Evolutionary conservation across 2,329 filamentous ascomycete species (phyloP), one percentile per base, ranked within the genome.

Genomic region (Dendrostoma leiphaemia): DNA sequence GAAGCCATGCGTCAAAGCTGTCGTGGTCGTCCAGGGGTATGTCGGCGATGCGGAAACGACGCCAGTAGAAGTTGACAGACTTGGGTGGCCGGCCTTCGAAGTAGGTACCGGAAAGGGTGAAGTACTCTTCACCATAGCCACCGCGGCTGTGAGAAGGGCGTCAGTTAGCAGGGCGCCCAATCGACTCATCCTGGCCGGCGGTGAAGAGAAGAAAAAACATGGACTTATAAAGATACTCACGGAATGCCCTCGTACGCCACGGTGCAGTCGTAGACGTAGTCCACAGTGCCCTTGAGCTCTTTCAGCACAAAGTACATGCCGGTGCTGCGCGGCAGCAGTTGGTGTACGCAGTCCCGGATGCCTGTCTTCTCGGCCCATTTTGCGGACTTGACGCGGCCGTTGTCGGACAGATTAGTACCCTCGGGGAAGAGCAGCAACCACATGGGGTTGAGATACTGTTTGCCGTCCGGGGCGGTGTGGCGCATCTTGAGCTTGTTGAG

Each of bases 41-140:
- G 19, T 91, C 85, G 21, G 81, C 80, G 13, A 97, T 68, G 31
- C 83, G 82, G 71, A 96, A 97, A 9, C 91, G 85, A 50, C 94
- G 85, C 91, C 93, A 99, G 72, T 96, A 89, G 77, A 97, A 92
- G 71, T 97, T 97, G 64, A 97, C 92, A 1, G 91, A 96, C 68
- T 92, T 96, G 2, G 93, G 94, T 1, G 92, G 88, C 1, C 90
- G 84, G 12, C 94, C 92, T 69, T 94, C 84, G 59, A 97, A 86
- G 67, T 94, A 96, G 4, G 91, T 95, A 46, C 91, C 91, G 3
- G 84, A 82, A 4, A 99, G 78, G 0, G 90, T 92, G 70, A 95
- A 97, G 64, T 90, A 88, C 46, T 95, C 85, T 67, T 97, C 92
- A n/a, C 93, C 92, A 62, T 87, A 97, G 63, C 88, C 81, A 35